Conservation (phyloP, 805 yeast genomes). For the Starmerella vaccinii region DNA sequence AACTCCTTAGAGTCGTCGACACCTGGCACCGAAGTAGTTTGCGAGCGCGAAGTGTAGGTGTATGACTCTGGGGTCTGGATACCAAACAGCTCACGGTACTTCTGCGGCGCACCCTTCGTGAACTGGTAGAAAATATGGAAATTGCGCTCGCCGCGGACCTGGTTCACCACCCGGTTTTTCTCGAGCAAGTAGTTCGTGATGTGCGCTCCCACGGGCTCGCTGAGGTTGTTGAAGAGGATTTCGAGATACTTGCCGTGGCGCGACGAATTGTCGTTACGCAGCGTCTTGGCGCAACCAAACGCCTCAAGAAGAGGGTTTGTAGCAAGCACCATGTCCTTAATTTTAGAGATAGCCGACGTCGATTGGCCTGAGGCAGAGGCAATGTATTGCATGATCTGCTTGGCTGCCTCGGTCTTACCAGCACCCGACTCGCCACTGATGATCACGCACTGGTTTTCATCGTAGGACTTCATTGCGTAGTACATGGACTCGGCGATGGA, state of each 20-base stretch:
- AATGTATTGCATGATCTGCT: constrained; percentile 93
- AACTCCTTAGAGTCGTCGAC: constrained; percentile 77
- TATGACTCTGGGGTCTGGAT: constrained; percentile 91
- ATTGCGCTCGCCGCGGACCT: constrained; percentile 82
- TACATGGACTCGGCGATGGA: constrained; percentile 97
- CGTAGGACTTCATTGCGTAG: constrained; percentile 86
- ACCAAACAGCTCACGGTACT: constrained; percentile 74
- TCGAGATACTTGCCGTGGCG: constrained; percentile 91
- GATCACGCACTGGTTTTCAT: constrained; percentile 93
- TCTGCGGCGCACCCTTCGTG: constrained; percentile 80
- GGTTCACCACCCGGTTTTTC: constrained; percentile 94
- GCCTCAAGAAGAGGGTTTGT: constrained; percentile 88
- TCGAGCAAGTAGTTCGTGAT: constrained; percentile 91
- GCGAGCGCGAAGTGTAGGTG: constrained; percentile 74
- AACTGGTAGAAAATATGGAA: constrained; percentile 96
- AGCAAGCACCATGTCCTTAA: constrained; percentile 95
- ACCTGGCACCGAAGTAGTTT: constrained; percentile 76
- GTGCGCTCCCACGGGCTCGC: constrained; percentile 89
- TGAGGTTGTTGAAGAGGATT: constrained; percentile 68
- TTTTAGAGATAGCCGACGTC: constrained; percentile 61
- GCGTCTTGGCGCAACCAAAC: constrained; percentile 88
- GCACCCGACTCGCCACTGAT: constrained; percentile 98
- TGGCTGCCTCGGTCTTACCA: constrained; percentile 96
- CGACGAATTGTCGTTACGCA: constrained; percentile 80
- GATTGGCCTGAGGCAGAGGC: constrained; percentile 69